Base-by-base conservation (phyloP, 2,329 filamentous ascomycete genomes). In the Xylaria sp. region DNA sequence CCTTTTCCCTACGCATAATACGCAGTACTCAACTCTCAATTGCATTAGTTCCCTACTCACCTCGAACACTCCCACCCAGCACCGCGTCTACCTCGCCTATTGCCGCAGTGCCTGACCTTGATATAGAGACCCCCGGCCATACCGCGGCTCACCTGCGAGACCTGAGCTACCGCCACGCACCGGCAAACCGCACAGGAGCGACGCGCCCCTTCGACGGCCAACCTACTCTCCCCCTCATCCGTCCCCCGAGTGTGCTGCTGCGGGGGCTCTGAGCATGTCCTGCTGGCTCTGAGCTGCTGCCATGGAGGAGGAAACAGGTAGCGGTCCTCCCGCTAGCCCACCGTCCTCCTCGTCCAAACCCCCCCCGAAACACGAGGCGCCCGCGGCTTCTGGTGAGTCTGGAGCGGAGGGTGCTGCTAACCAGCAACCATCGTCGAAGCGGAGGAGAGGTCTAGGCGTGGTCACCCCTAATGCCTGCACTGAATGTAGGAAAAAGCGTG, bases 401-500 rank as follows among this genome's bases (percentile, higher is more conserved):
- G 53, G 57, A 44, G 44, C 57, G 11, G 22, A 46, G 16, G 50
- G 65, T 26, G 56, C 61, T n/a, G 50, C 65, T 20, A 60, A 66
- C 52, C 44, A 64, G 2, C 68, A 74, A 49, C 65, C 71, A 18
- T 78, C 71, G 19, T 78, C 79, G 2, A 85, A 84, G 65, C 73
- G 82, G 16, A 75, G 78, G 44, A 76, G 82, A 44, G 82, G 82
- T 1, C 64, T 82, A 3, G 82, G 82, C 17, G 71, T 84, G 1
- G 81, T 85, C 11, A 85, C 82, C 4, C 79, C 80, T 39, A 85
- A 84, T 68, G 82, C 82, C 20, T 85, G 82, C 65, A 84, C 79
- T 17, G 82, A 85, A 65, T 85, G 82, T 63, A 78, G 82, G 50
- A 85, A 84, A 71, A 85, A 84, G 69, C 80, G 82, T 52, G 81